Evolutionary conservation across 345 rosid species (phyloP), one percentile per base, ranked within the genome.

Genomic region (Gossypium australe): DNA sequence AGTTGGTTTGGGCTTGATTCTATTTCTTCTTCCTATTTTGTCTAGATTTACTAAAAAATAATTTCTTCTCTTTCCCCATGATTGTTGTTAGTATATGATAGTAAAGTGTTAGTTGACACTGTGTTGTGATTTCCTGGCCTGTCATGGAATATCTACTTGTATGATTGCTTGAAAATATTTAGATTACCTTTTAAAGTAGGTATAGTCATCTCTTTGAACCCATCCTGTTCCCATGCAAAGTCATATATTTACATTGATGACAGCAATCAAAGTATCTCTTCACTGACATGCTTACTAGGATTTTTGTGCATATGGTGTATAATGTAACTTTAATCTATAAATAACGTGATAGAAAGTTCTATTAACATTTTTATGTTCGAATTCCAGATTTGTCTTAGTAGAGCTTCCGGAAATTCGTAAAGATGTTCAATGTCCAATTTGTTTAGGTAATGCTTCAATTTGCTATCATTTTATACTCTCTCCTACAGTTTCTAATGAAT

Each of bases 351-450:
- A 18, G 45, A 49, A 61, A 24, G 66, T 64, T 67, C 38, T 45
- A 63, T 24, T 72, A 25, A 53, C 44, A 78, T 25, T 51, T 74
- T 9, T 66, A 63, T 43, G 53, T 82, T 82, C 80, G 25, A 68
- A 66, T 84, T 86, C 87, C 92, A 94, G 98, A 83, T 87, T 70
- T 86, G 81, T 88, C 74, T 74, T 73, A 68, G 82, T 90, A 62
- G 88, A 92, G 70, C 88, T 92, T 52, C 85, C 85, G 6, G 91
- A 89, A 22, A 85, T 94, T 73, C 97, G 97, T 70, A 90, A 80
- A 79, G 90, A 87, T 70, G 95, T 94, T 47, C 95, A 92, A 11
- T 94, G 98, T 76, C 94, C 98, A 17, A 94, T 94, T 79, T 94
- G 97, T 81, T 85, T 94, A 73, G 98, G 97, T 94, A 86, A 77